phyloP scores from a whole-genome alignment of 2,329 filamentous ascomycete species.

The Ciborinia camelliae region DNA sequence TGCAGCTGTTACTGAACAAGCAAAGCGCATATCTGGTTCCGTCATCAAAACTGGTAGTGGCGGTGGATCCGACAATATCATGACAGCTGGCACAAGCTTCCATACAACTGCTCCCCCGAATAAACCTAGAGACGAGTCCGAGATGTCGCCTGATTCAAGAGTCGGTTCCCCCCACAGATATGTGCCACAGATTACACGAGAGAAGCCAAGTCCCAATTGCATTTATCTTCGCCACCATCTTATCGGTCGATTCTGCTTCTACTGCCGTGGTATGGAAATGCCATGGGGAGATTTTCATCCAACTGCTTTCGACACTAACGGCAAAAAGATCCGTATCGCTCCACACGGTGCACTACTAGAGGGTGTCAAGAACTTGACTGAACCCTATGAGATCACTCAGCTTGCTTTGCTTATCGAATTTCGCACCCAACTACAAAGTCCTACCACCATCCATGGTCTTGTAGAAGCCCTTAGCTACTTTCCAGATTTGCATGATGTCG shows the following conservation, averaged over 20 bases:
- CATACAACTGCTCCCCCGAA: not conserved
- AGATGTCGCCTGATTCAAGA: not conserved
- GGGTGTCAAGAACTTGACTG: not conserved
- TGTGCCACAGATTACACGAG: accelerated
- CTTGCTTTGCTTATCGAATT: not conserved
- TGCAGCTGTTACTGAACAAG: not conserved
- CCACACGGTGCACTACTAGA: not conserved
- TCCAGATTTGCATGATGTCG: not conserved
- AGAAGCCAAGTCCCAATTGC: not conserved
- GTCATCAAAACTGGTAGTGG: accelerated
- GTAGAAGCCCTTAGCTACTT: not conserved
- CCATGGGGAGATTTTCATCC: conserved; percentile 9
- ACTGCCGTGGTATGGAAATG: not conserved
- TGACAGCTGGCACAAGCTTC: too few species aligned
- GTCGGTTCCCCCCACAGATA: not conserved
- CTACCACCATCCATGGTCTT: not conserved
- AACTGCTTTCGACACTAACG: not conserved
- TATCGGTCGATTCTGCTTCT: conserved; percentile 4
- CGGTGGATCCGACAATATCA: not conserved
- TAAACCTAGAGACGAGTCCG: not conserved
- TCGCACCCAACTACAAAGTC: not conserved
- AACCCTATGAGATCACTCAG: not conserved
- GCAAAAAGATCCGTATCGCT: not conserved
- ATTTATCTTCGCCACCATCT: not conserved
- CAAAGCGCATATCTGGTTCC: not conserved